Evolutionary conservation across 305 asterid genomes (phyloP).

Genomic region (Rubia tinctorum): DNA sequence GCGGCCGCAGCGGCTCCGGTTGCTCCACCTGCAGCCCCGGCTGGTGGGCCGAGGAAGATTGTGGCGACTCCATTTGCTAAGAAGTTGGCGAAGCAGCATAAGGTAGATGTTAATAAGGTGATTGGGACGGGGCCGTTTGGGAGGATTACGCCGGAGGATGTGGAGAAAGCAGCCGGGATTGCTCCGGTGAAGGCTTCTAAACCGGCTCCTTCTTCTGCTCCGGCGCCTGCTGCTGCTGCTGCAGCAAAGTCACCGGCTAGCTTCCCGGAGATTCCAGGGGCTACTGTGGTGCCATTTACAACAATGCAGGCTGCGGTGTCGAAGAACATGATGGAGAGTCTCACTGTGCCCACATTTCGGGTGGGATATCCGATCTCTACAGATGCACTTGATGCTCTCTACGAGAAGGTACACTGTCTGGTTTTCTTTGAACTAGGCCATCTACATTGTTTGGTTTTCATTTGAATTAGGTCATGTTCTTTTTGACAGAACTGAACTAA

Average conservation of each 20-base stretch:
- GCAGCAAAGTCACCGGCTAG: slow-evolving; percentile 22
- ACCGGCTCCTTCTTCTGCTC: slow-evolving; percentile 12
- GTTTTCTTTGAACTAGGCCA: background rate
- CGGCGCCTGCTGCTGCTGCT: slow-evolving; percentile 16
- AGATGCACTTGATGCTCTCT: slow-evolving; percentile 76
- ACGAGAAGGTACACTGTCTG: slow-evolving; percentile 53
- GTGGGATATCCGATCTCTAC: slow-evolving; percentile 83
- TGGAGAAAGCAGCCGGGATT: slow-evolving; percentile 89
- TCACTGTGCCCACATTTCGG: slow-evolving; percentile 81
- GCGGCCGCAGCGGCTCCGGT: slow-evolving; percentile 28
- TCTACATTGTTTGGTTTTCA: slow-evolving; percentile 4
- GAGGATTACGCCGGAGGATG: slow-evolving; percentile 81
- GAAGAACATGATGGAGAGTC: slow-evolving; percentile 89
- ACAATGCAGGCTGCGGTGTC: slow-evolving; percentile 92
- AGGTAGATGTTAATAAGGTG: slow-evolving; percentile 61
- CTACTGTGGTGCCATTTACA: slow-evolving; percentile 73
- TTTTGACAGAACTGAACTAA: no score
- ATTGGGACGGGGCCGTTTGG: slow-evolving; percentile 88
- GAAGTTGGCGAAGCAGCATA: slow-evolving; percentile 88
- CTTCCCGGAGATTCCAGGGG: slow-evolving; percentile 65
- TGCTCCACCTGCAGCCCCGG: slow-evolving; percentile 24
- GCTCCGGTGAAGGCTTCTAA: slow-evolving; percentile 38
- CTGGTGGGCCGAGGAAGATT: slow-evolving; percentile 49
- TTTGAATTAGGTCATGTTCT: background rate
- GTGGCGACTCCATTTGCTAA: slow-evolving; percentile 88